Conservation (phyloP, 805 yeast genomes). For the Wickerhamiella brachini region DNA sequence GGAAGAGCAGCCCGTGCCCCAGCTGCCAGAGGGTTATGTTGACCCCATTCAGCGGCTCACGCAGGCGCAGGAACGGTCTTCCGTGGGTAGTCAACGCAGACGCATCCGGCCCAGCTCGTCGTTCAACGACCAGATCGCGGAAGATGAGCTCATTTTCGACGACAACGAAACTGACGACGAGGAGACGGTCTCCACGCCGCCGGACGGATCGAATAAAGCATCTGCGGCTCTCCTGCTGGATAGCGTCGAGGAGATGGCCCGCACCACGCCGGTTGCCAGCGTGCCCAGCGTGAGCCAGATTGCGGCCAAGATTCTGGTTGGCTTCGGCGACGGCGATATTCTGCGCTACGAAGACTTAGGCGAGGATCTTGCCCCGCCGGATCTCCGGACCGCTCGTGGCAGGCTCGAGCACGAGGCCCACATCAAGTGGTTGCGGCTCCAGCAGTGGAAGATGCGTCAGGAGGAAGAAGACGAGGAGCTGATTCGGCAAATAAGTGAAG, state of each 20-base stretch:
- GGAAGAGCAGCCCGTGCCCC: neutral
- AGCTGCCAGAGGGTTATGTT: neutral
- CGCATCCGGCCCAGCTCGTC: neutral
- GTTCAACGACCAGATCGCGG: neutral
- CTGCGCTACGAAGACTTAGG: neutral
- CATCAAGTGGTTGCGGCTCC: constrained; percentile 12
- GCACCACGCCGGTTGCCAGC: neutral
- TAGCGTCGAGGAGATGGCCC: neutral
- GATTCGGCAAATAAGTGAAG: constrained; percentile 5
- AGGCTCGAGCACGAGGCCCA: constrained; percentile 15
- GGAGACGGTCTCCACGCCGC: neutral
- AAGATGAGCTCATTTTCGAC: neutral
- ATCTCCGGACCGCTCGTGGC: neutral
- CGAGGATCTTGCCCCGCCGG: neutral
- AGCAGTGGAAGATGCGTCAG: constrained; percentile 20
- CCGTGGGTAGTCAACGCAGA: neutral
- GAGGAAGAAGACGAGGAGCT: constrained; percentile 17
- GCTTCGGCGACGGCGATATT: neutral
- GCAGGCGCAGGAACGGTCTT: neutral
- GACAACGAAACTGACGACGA: neutral
- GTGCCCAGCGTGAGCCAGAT: neutral
- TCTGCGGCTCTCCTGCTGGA: neutral
- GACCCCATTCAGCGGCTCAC: neutral
- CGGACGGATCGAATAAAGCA: neutral
- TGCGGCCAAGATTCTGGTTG: neutral